Base-by-base conservation (phyloP, 2,329 filamentous ascomycete species). In the Teratosphaeria nubilosa region DNA sequence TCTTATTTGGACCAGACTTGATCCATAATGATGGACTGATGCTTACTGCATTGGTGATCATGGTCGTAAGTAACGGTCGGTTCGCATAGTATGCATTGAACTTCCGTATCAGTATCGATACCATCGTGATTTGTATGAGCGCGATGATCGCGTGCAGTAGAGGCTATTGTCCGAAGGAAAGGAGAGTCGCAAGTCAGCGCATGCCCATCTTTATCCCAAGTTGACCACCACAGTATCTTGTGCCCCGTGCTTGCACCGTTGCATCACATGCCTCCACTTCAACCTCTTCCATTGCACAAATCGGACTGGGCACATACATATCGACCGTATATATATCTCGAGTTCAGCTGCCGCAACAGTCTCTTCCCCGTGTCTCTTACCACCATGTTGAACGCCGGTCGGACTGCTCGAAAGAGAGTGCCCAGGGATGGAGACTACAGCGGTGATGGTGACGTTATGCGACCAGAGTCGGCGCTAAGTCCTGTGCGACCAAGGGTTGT, bases 31-130 rank as follows among this genome's bases (percentile, higher is more conserved):
- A 16, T 10, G 20, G 41, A 6, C n/a, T 48, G 34, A 37, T 37
- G 27, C 82, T 70, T 83, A 87, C 87, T 65, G 94, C 89, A 77
- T 99, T 99, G 73, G 92, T 96, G 71, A 96, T 90, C 92, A 99
- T 99, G 75, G 95, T 99, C 62, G 94, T 99, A 69, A 99, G 83
- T 50, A 99, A 89, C 88, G 92, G 94, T 70, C 89, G 88, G 70
- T 91, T 86, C 65, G 90, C 86, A 82, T 97, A 99, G 78, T 95
- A 96, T 65, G 85, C 82, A 76, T 96, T 96, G 80, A 95, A 99
- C 71, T 90, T 89, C 67, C 89, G 83, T 52, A 86, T 86, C 57
- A 99, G 78, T 64, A 94, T 82, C 65, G 87, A 88, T 62, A 92
- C 83, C 73, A 95, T 85, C 59, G 85, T 85, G 85, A 97, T 89